Conservation (phyloP, 768 basidiomycete genomes). For the Mycena albidolilacea region DNA sequence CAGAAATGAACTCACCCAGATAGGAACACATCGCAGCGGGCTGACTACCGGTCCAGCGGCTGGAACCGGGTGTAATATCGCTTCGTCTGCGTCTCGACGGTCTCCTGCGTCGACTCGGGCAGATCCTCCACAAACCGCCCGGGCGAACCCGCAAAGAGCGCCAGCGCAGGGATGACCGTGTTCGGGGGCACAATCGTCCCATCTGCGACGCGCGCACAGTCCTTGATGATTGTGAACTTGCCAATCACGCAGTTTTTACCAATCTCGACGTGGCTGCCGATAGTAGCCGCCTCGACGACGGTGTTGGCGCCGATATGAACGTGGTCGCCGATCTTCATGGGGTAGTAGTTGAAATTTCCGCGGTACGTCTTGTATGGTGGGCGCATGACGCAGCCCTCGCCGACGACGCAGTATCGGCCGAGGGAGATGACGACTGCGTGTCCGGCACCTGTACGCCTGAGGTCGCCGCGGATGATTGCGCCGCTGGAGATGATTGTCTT, state of each 20-base stretch:
- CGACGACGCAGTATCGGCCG: constrained; percentile 93
- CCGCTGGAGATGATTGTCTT: constrained; percentile 95
- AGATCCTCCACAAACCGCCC: constrained; percentile 88
- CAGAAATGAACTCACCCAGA: constrained; percentile 21
- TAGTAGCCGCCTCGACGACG: constrained; percentile 94
- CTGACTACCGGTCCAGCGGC: constrained; percentile 58
- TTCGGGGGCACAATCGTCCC: constrained; percentile 92
- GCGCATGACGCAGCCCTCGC: constrained; percentile 91
- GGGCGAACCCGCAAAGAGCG: constrained; percentile 91
- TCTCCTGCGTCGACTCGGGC: constrained; percentile 95
- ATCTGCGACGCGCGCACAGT: constrained; percentile 92
- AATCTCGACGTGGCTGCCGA: constrained; percentile 95
- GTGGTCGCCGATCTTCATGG: constrained; percentile 96
- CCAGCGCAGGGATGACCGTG: constrained; percentile 91
- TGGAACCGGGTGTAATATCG: constrained; percentile 89
- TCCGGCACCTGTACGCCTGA: constrained; percentile 89
- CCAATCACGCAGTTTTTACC: constrained; percentile 97
- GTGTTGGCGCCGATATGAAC: constrained; percentile 93
- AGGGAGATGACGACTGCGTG: constrained; percentile 95
- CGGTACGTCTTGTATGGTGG: constrained; percentile 93
- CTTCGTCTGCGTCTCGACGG: constrained; percentile 89
- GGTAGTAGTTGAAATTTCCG: constrained; percentile 96
- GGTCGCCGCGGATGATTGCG: constrained; percentile 94
- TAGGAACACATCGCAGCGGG: background rate
- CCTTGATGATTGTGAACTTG: constrained; percentile 97